phyloP scores from a whole-genome alignment of 2,329 filamentous ascomycete species.

The Scedosporium aurantiacum region DNA sequence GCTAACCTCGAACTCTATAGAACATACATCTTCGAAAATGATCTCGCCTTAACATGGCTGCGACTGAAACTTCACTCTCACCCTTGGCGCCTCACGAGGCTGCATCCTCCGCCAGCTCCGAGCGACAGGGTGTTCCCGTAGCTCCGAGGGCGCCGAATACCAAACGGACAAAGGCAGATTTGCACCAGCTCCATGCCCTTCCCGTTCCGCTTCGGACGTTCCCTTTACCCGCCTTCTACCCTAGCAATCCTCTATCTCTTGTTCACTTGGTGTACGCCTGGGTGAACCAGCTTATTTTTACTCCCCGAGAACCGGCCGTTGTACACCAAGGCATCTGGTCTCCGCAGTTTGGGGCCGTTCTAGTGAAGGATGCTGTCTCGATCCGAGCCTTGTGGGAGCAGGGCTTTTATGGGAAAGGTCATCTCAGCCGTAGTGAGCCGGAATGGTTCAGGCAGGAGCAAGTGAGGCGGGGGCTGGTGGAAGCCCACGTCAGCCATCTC shows the following conservation, averaged over 20 bases:
- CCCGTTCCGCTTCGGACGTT: conserved; percentile 72
- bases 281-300: conserved; percentile 60
- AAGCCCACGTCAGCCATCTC: conserved; percentile 67
- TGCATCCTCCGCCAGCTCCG: conserved; percentile 10
- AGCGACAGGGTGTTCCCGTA: conserved; percentile 11
- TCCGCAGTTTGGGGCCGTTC: conserved; percentile 68
- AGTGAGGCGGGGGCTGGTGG: conserved; percentile 53
- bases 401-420: conserved; percentile 95
- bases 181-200: conserved; percentile 68
- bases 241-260: conserved; percentile 82
- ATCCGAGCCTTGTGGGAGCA: conserved; percentile 86
- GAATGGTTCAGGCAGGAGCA: conserved; percentile 83
- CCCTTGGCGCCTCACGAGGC: conserved; percentile 9
- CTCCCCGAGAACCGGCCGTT: conserved; percentile 50
- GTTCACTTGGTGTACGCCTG: conserved; percentile 71
- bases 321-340: conserved; percentile 71
- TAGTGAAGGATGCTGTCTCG: conserved; percentile 65
- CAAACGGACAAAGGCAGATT: conserved; percentile 11
- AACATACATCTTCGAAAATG: conserved; percentile 25
- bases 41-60: conserved; percentile 31
- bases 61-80: conserved; percentile 18
- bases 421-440: conserved; percentile 83
- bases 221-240: conserved; percentile 78
- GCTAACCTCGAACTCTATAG: background rate
- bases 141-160: conserved; percentile 12